Base-by-base conservation (phyloP, 257 asterid genomes). In the Mentha longifolia region DNA sequence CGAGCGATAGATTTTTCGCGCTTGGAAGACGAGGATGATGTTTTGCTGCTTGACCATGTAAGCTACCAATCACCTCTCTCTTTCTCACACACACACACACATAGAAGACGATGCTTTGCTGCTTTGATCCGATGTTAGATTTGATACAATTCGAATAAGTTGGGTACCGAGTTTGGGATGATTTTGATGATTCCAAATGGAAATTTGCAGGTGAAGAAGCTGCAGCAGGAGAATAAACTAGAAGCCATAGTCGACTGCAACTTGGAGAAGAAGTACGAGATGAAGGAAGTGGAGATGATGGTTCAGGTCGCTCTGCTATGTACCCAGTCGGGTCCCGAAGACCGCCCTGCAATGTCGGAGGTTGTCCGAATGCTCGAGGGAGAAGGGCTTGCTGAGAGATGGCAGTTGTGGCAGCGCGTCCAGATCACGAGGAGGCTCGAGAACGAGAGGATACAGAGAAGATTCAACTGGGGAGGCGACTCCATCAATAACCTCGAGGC, bases 21-120 rank as follows among this genome's bases (percentile, higher is more conserved):
- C 67, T 78, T 93, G 69, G 98, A 90, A 77, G 97, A 90, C n/a
- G 98, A 93, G 79, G 98, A 93, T 42, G 97, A 90, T 67, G 98
- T 93, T 71, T 77, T 90, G 81, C 79, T 93, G 74, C 96, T 90
- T 66, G 98, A 93, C 75, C 96, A 88, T 25, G 98, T 90, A 82
- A 90, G 96, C 51, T 42, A 35, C 65, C 28, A 10, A 25, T 16
- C 12, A 51, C 58, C 58, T 2, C 9, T 6, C 56, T 49, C 56
- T 49, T 25, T 49, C 55, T 49, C 25, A 22, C 25, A 22, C 25
- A 22, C 25, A 22, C 25, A 22, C 25, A 22, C 25, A 22, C 25
- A 22, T 22, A 22, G 25, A 22, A 22, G 25, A 22, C 25, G 25
- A 22, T 22, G 2, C 8, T 35, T 35, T 35, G 8, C 7, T 35